Base-by-base conservation (phyloP, 768 basidiomycete species). In the Cystofilobasidium capitatum region DNA sequence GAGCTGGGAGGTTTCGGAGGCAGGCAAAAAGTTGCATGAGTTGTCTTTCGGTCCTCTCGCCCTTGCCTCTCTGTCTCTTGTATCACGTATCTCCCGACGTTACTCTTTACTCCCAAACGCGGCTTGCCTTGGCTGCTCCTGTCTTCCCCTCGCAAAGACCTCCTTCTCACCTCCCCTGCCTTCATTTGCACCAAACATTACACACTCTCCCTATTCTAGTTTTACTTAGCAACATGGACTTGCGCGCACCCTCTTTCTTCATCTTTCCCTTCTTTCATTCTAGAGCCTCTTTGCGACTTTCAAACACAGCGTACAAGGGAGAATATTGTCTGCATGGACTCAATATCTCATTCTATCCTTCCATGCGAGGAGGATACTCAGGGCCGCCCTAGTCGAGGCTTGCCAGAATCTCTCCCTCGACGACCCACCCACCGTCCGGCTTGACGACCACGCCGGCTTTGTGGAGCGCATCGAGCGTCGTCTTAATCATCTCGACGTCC, bases 401-500 rank as follows among this genome's bases (percentile, higher is more conserved):
- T 14, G 45, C 66, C 7, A 67, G 47, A 54, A 67, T 67, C 47
- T 67, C 66, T 10, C 31, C 72, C 5, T 75, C 76, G n/a, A 84
- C 72, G 29, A 82, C 74, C 74, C 85, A 85, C 1, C 82, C 85
- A 17, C 59, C 73, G 44, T 80, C 81, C 4, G 73, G 70, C 14
- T 76, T 75, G 70, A 81, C 82, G 57, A 91, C 82, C 13, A 87
- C 88, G 8, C 88, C 87, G 6, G 90, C 89, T 73, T 86, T 83
- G 72, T 85, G 82, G 26, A 93, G 81, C 24, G 86, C 81, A 59
- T 79, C 79, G 10, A 93, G 77, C 0, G 91, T 92, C 45, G 88
- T 82, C 8, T 76, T 74, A 17, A 94, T 81, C 20, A 90, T 85
- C 36, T 82, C 76, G n/a, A 76, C 78, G 9, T 86, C 82, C 54